Evolutionary conservation across 176 grass and related monocot genomes (phyloP), one percentile per base, ranked within the genome.

Genomic region (Oryza meridionalis): DNA sequence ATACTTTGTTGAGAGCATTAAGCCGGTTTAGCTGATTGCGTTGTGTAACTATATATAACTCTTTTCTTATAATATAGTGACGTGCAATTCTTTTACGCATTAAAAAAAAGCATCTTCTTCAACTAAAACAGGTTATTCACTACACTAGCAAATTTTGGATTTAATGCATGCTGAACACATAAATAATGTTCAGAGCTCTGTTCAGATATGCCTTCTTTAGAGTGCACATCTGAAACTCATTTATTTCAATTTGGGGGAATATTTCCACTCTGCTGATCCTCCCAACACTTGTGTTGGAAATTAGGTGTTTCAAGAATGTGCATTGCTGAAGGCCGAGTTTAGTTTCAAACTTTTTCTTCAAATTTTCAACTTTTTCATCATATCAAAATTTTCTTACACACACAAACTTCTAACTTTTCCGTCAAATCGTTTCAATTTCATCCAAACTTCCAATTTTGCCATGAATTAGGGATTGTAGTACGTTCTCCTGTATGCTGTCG

Each of bases 161-260:
- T 33, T 51, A 67, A 55, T n/a, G 67, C 58, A 73, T 72, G 68
- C 67, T 73, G 43, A 45, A 66, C 53, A 77, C 73, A 42, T 65
- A 55, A 29, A 70, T 7, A 31, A 51, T 9, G 14, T 69, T 66
- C 53, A 12, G 26, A 9, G 22, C 43, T 40, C 21, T 25, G 32
- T 69, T 62, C 22, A 2, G 5, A 38, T 35, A 77, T 71, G 42
- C 11, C 29, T 82, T n/a, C 4, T 9, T 9, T 76, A 16, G 0
- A 72, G n/a, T 35, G 70, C 25, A 3, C 22, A 31, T 43, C 1
- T 53, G 31, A 6, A 62, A 10, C 47, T 13, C 10, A 6, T 32
- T 29, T 16, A 71, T 53, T 42, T 35, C 5, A 11, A 35, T 27
- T 42, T 80, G 29, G 67, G 61, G 6, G 40, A 75, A 65, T 35